These are phyloP conservation scores for Cladosporium sp. DNA, from an alignment of 2,329 filamentous ascomycete species.

Conservation along the genomic window DNA sequence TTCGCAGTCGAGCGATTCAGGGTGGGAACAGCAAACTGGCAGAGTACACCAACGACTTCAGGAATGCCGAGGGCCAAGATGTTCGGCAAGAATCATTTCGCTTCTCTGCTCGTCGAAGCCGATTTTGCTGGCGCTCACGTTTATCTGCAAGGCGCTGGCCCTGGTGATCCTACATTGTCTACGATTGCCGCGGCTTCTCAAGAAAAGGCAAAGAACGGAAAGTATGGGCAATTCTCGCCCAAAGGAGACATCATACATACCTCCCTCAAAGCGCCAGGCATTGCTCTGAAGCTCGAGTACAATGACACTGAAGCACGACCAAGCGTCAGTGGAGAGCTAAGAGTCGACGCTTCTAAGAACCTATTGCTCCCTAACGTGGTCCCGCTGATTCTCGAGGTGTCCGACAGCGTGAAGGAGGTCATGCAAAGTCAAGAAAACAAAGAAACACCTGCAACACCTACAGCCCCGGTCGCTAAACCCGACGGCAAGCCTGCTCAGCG, in stretches of 20 bases:
- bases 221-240: conserved; percentile 79
- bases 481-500: conserved; percentile 43
- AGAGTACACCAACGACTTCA: conserved; percentile 45
- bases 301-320: conserved; percentile 65
- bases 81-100: conserved; percentile 73
- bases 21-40: conserved; percentile 54
- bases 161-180: conserved; percentile 24
- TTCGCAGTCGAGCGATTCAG: conserved; percentile 74
- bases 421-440: conserved; percentile 63
- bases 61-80: conserved; percentile 56
- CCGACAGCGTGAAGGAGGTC: conserved; percentile 82
- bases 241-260: conserved; percentile 60
- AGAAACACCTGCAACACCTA: conserved; percentile 21
- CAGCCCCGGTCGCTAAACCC: conserved; percentile 18
- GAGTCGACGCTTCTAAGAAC: conserved; percentile 86
- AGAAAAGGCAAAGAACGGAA: conserved; percentile 46
- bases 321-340: conserved; percentile 82
- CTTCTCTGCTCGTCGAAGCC: conserved; percentile 84
- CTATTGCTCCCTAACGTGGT: conserved; percentile 87
- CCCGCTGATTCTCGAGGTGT: conserved; percentile 84
- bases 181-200: conserved; percentile 22
- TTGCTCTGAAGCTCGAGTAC: conserved; percentile 88
- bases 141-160: conserved; percentile 62
- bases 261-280: conserved; percentile 74
- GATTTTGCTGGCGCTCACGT: conserved; percentile 95